Evolutionary conservation across 495 filamentous ascomycete genomes (phyloP), one percentile per base, ranked within the genome.

Genomic region (Penicillium crystallinum): DNA sequence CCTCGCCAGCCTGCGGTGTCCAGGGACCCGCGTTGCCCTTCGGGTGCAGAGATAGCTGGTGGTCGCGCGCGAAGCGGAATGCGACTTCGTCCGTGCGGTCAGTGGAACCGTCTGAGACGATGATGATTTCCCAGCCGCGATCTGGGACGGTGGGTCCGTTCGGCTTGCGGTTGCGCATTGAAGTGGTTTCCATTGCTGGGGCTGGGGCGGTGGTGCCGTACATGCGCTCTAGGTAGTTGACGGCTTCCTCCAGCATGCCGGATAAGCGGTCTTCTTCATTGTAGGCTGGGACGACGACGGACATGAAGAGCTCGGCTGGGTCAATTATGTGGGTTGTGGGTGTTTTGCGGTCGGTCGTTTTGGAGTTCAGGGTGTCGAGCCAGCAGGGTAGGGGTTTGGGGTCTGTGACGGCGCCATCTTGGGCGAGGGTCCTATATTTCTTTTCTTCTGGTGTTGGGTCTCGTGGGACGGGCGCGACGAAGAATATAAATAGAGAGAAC

Each of bases 281-380:
- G 76, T 89, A 99, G 6, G 93, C 93, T 0, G 93, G 93, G 41
- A 98, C 86, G 3, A 98, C 89, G 3, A 97, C 82, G 46, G 87
- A 92, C 76, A 98, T 83, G 64, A 81, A 81, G 8, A 90, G 59
- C 19, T 84, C 79, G 0, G 84, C 70, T 4, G 80, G 69, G 30
- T 75, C 69, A 2, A 74, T 59, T 9, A 67, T 15, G 49, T 68
- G 4, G 71, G 57, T 9, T 67, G 15, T 41, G 70, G 55, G 58
- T 63, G 49, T 59, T 71, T 47, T 54, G 54, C 27, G 27, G 34
- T 42, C 33, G 64, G 66, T 38, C 27, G 73, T 74, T 48, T 79
- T 21, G 21, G 77, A 73, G n/a, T 75, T 66, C 73, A 80, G 82
- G 56, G 73, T 72, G 68, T 95, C 87, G 53, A 87, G 78, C 91